These are phyloP conservation scores for Ananas comosus DNA, from an alignment of 176 grass and related monocot genomes.

Conservation along the genomic window DNA sequence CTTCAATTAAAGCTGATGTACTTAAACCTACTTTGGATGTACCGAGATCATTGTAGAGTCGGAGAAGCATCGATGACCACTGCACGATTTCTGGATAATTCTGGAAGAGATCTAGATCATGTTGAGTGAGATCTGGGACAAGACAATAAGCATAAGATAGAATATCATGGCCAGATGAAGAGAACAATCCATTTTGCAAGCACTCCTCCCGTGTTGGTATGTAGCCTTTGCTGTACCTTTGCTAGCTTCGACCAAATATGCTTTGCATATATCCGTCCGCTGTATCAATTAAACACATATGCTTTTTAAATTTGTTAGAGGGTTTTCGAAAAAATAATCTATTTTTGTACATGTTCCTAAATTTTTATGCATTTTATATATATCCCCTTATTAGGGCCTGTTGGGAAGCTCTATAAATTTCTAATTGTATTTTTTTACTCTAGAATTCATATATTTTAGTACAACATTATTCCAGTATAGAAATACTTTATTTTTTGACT, in stretches of 20 bases:
- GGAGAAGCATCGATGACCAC: constrained; percentile 4
- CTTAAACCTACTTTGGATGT: constrained; percentile 8
- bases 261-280: constrained; percentile 24
- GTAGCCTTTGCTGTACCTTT: constrained; percentile 15
- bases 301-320: background rate
- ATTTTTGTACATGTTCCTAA: too few relatives aligned
- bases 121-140: background rate
- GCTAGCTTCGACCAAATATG: constrained; percentile 27
- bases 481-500: too few relatives aligned
- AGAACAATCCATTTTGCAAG: constrained; percentile 17
- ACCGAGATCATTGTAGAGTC: constrained; percentile 23
- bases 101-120: constrained; percentile 14
- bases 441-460: too few relatives aligned
- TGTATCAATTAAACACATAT: background rate
- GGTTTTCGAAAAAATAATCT: background rate
- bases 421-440: too few relatives aligned
- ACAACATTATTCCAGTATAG: too few relatives aligned
- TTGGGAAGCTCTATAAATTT: too few relatives aligned
- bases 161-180: background rate
- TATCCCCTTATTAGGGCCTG: too few relatives aligned
- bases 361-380: too few relatives aligned
- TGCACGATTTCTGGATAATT: background rate
- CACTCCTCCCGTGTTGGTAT: constrained; percentile 22
- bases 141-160: constrained; percentile 7
- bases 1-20: background rate